Conservation (phyloP, 176 grass and related monocot species). For the Tillandsia fasciculata region DNA sequence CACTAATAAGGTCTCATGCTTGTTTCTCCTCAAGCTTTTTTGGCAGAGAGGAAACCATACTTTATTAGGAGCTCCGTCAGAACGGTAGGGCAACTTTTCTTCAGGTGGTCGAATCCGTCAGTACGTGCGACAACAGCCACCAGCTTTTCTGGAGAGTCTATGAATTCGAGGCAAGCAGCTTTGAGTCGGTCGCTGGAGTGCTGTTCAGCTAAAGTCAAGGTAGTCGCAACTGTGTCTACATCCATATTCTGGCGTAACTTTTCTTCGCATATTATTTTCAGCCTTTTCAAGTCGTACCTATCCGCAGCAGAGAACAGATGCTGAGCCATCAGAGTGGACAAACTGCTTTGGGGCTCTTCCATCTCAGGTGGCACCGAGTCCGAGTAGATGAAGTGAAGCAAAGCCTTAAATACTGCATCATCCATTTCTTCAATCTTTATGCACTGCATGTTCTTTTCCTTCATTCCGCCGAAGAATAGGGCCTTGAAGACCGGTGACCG, state of each 20-base stretch:
- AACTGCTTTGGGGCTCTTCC: neutral
- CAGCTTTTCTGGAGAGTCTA: conserved; percentile 20
- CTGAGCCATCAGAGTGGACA: conserved; percentile 5
- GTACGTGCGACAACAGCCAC: conserved; percentile 8
- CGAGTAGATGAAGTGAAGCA: conserved; percentile 37
- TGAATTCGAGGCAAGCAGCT: conserved; percentile 20
- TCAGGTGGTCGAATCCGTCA: conserved; percentile 12
- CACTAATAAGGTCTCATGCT: too few relatives aligned
- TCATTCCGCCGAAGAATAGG: conserved; percentile 28
- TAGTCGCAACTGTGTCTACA: conserved; percentile 15
- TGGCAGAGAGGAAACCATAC: neutral
- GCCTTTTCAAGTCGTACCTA: conserved; percentile 27
- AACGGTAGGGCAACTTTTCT: conserved; percentile 27
- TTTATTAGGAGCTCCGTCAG: conserved; percentile 31
- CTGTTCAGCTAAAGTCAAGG: conserved; percentile 25
- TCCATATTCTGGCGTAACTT: conserved; percentile 11
- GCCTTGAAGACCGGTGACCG: conserved; percentile 38
- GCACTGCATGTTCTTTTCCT: conserved; percentile 1
- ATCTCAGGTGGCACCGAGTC: conserved; percentile 26
- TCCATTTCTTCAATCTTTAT: conserved; percentile 41
- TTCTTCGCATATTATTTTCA: conserved; percentile 35
- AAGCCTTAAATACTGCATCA: conserved; percentile 26
- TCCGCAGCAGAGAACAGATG: conserved; percentile 48
- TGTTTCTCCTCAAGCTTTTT: too few relatives aligned
- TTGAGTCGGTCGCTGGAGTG: conserved; percentile 10